Percentiles rank a stretch among this genome's conserved stretches.
Evolutionary conservation across 495 filamentous ascomycete species (phyloP).

Genomic region (Penicillium coprophilum): DNA sequence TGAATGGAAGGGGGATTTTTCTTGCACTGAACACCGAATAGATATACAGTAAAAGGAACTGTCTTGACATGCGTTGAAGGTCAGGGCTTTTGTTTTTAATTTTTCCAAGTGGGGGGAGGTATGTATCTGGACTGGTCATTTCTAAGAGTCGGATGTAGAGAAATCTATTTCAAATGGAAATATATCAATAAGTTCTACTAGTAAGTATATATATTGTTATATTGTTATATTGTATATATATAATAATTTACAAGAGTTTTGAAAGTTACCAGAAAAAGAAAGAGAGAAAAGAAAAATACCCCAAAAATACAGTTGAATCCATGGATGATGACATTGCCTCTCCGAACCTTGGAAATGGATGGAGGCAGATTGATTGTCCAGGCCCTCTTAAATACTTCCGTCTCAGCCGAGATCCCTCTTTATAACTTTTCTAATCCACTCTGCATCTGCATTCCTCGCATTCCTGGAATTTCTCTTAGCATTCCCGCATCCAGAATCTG

Average conservation of each 20-base stretch:
- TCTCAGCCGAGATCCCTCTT: neutral
- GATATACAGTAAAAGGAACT: neutral
- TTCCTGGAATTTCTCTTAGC: slow-evolving; percentile 23
- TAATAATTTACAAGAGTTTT: no score
- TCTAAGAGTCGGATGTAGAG: neutral
- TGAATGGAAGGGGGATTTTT: neutral
- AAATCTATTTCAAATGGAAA: neutral
- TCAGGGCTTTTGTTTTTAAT: neutral
- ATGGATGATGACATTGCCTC: slow-evolving; percentile 1
- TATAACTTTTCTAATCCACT: no score
- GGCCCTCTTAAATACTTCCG: neutral
- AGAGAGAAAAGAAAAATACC: neutral
- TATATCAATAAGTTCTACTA: neutral
- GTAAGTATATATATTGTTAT: neutral
- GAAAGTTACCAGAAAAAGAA: neutral
- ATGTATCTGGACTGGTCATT: slow-evolving; percentile 16
- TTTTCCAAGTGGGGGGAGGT: slow-evolving; percentile 19
- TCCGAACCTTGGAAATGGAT: slow-evolving; percentile 1
- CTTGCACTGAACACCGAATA: neutral
- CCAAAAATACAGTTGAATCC: neutral
- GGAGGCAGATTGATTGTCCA: neutral
- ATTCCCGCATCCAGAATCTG: slow-evolving; percentile 23
- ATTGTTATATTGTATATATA: no score
- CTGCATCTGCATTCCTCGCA: slow-evolving; percentile 23
- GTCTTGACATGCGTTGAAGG: neutral